Evolutionary conservation across 306 rosid genomes (phyloP).

Genomic region (Astragalus glycyphyllos): DNA sequence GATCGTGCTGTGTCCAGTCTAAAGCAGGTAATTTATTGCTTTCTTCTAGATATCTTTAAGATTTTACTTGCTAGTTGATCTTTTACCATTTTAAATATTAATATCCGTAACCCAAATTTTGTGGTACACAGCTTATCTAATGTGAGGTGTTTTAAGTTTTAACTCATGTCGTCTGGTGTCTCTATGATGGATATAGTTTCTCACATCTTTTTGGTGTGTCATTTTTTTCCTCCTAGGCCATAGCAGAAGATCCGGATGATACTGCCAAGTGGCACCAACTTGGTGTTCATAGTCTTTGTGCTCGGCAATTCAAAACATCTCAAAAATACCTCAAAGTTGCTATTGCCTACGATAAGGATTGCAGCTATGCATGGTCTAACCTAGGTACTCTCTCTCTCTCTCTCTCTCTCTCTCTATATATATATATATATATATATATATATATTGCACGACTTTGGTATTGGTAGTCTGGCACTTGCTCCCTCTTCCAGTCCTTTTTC

Average conservation of each 20-base stretch:
- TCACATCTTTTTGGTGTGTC: conserved; percentile 14
- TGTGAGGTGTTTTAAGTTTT: conserved; percentile 27
- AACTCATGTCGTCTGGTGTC: neutral
- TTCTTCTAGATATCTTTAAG: conserved; percentile 25
- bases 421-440: neutral
- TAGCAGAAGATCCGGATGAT: conserved; percentile 92
- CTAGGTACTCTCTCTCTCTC: conserved; percentile 56
- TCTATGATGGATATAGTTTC: conserved; percentile 27
- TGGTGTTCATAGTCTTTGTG: conserved; percentile 87
- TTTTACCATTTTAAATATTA: no score
- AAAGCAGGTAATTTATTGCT: conserved; percentile 69
- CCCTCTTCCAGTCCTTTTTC: neutral
- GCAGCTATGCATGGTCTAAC: conserved; percentile 91
- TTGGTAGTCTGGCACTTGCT: neutral
- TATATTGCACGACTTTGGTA: conserved; percentile 9
- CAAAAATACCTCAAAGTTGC: conserved; percentile 87
- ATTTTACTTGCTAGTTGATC: conserved; percentile 22
- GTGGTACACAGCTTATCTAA: conserved; percentile 11
- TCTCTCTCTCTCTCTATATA: neutral
- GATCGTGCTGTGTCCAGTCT: conserved; percentile 71
- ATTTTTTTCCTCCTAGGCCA: conserved; percentile 58
- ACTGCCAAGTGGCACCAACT: conserved; percentile 95
- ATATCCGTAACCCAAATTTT: no score
- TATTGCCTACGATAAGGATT: conserved; percentile 65
- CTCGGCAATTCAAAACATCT: conserved; percentile 76